A percentile compares a stretch with the other conserved stretches of the same genome.
phyloP scores from a whole-genome alignment of 2,329 filamentous ascomycete genomes.

The Lasiodiplodia citricola region DNA sequence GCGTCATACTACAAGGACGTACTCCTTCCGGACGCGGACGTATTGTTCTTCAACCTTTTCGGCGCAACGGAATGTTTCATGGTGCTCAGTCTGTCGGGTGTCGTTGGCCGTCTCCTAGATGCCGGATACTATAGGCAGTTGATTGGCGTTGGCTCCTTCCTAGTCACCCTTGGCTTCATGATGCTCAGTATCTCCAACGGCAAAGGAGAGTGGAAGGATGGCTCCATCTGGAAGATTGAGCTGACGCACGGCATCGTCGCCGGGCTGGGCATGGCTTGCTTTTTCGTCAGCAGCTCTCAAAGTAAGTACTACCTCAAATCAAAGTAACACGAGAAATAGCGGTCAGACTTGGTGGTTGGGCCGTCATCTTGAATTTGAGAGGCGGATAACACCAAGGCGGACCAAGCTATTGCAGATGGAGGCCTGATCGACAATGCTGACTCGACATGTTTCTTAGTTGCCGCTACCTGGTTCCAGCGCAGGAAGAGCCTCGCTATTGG shows the following conservation, averaged over 20 bases:
- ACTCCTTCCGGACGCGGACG: slow-evolving; percentile 47
- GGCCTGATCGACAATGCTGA: slow-evolving; percentile 13
- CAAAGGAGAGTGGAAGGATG: slow-evolving; percentile 40
- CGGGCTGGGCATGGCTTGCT: slow-evolving; percentile 58
- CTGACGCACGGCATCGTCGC: slow-evolving; percentile 54
- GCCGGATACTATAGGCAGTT: slow-evolving; percentile 51
- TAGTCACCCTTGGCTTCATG: slow-evolving; percentile 53
- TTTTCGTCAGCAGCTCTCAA: slow-evolving; percentile 58
- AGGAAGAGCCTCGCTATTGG: slow-evolving; percentile 56
- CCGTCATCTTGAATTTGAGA: background rate
- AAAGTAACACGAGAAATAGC: slow-evolving; percentile 3
- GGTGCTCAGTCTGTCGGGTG: slow-evolving; percentile 52
- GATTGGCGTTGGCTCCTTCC: slow-evolving; percentile 47
- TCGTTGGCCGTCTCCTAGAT: slow-evolving; percentile 56
- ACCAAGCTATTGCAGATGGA: slow-evolving; percentile 7
- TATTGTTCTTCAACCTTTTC: slow-evolving; percentile 53
- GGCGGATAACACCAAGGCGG: background rate
- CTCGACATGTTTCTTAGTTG: slow-evolving; percentile 42
- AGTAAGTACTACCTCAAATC: slow-evolving; percentile 40
- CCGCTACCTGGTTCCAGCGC: slow-evolving; percentile 56
- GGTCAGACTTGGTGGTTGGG: background rate
- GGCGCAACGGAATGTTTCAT: slow-evolving; percentile 55
- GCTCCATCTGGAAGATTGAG: slow-evolving; percentile 52
- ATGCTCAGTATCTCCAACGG: slow-evolving; percentile 51
- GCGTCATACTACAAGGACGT: slow-evolving; percentile 55